These are phyloP conservation scores for Wickerhamiella spandovensis DNA, from an alignment of 805 yeast species.

Conservation along the genomic window DNA sequence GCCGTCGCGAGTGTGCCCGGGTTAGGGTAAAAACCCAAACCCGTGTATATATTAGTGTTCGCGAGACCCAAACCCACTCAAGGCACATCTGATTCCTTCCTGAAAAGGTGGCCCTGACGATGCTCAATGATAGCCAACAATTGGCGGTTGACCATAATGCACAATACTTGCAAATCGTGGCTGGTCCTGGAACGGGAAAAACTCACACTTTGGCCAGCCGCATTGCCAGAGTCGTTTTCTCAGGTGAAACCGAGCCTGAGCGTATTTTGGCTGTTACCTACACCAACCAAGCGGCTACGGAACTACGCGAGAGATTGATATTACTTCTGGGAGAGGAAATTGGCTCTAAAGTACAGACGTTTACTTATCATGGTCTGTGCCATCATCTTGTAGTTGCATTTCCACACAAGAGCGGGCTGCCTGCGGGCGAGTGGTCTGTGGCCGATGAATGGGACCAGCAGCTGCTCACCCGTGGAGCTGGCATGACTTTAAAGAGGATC, in stretches of 20 bases:
- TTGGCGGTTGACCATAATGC: constrained; percentile 32
- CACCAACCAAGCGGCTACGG: constrained; percentile 82
- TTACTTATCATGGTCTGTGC: constrained; percentile 60
- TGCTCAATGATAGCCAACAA: constrained; percentile 22
- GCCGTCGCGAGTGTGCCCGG: neutral
- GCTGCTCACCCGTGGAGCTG: constrained; percentile 32
- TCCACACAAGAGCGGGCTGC: constrained; percentile 7
- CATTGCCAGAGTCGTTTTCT: constrained; percentile 54
- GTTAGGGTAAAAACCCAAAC: neutral
- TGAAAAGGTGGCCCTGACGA: no score
- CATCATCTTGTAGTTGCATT: constrained; percentile 52
- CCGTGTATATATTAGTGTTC: neutral
- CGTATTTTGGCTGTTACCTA: constrained; percentile 77
- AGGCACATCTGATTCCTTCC: no score
- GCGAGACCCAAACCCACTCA: no score
- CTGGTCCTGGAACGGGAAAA: constrained; percentile 64
- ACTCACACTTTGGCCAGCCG: constrained; percentile 72
- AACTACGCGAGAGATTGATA: constrained; percentile 53
- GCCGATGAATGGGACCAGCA: constrained; percentile 54
- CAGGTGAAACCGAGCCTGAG: constrained; percentile 38
- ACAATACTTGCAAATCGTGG: constrained; percentile 39
- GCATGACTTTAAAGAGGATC: neutral
- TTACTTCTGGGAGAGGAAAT: constrained; percentile 2
- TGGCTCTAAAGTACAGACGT: constrained; percentile 38
- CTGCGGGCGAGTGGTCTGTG: constrained; percentile 35